These are phyloP conservation scores for Candolleomyces aberdarensis DNA, from an alignment of 768 basidiomycete genomes.

Conservation along the genomic window DNA sequence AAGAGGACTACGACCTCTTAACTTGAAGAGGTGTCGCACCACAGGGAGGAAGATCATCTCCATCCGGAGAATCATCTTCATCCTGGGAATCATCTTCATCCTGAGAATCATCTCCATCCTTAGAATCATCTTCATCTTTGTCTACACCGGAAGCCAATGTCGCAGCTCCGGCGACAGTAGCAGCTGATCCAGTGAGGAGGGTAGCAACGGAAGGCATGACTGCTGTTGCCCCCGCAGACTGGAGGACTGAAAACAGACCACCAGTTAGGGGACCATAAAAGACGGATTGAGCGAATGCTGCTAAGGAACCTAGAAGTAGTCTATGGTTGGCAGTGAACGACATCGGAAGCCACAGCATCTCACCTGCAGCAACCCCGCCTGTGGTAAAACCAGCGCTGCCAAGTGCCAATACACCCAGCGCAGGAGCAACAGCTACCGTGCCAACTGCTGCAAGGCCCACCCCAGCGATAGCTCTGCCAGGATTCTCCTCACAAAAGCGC, in stretches of 20 bases:
- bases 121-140: no score
- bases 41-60: no score
- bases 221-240: conserved; percentile 17
- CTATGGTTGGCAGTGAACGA: background rate
- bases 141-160: no score
- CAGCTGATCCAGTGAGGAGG: no score
- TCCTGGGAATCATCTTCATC: no score
- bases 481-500: no score
- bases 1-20: no score
- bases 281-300: conserved; percentile 9
- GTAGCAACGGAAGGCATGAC: background rate
- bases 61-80: no score
- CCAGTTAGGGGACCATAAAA: conserved; percentile 17
- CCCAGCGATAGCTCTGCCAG: background rate
- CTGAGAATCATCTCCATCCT: no score
- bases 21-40: no score
- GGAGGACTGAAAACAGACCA: conserved; percentile 20
- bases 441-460: background rate
- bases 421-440: background rate
- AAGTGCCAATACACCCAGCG: background rate
- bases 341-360: background rate
- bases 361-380: conserved; percentile 5
- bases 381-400: background rate
- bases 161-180: no score
- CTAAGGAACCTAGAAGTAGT: conserved; percentile 12